A percentile compares a stretch with the other conserved stretches of the same genome.
Evolutionary conservation across 805 yeast genomes (phyloP).

Genomic region (Myxozyma mucilagina): DNA sequence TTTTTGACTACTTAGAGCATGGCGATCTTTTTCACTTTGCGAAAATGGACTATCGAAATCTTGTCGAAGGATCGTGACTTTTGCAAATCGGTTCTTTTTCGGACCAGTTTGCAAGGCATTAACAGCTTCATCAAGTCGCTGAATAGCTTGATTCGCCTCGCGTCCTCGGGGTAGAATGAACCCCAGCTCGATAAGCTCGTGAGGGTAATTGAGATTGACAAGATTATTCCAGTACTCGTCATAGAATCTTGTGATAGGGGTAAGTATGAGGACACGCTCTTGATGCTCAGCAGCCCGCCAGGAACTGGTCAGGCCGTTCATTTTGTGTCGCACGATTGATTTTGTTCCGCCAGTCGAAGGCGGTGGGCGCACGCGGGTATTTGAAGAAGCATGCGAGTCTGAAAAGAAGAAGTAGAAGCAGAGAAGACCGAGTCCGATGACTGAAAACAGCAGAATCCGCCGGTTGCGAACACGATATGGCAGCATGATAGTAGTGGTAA

Average conservation of each 20-base stretch:
- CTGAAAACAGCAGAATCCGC: slow-evolving; percentile 6
- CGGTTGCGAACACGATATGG: slow-evolving; percentile 9
- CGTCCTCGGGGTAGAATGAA: slow-evolving; percentile 82
- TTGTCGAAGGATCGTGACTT: slow-evolving; percentile 86
- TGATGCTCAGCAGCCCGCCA: slow-evolving; percentile 69
- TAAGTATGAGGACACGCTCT: slow-evolving; percentile 80
- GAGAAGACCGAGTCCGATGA: slow-evolving; percentile 8
- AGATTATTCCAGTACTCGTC: slow-evolving; percentile 87
- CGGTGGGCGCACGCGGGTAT: slow-evolving; percentile 20
- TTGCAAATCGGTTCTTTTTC: slow-evolving; percentile 69
- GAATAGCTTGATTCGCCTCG: slow-evolving; percentile 80
- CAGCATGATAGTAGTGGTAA: not conserved
- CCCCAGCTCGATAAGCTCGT: slow-evolving; percentile 81
- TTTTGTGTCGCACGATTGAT: slow-evolving; percentile 59
- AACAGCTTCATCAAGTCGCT: slow-evolving; percentile 70
- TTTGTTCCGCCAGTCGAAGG: slow-evolving; percentile 29
- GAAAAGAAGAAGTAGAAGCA: slow-evolving; percentile 17
- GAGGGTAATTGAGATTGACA: slow-evolving; percentile 73
- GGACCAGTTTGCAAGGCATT: slow-evolving; percentile 67
- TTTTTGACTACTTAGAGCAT: slow-evolving; percentile 82
- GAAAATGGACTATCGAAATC: slow-evolving; percentile 72
- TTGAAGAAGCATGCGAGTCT: slow-evolving; percentile 12
- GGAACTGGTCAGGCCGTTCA: slow-evolving; percentile 74
- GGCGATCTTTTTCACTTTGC: slow-evolving; percentile 73
- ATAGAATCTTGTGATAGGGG: slow-evolving; percentile 88